Evolutionary conservation across 805 yeast genomes (phyloP), one percentile per base, ranked within the genome.

Genomic region (Saccharomycopsis amapae): DNA sequence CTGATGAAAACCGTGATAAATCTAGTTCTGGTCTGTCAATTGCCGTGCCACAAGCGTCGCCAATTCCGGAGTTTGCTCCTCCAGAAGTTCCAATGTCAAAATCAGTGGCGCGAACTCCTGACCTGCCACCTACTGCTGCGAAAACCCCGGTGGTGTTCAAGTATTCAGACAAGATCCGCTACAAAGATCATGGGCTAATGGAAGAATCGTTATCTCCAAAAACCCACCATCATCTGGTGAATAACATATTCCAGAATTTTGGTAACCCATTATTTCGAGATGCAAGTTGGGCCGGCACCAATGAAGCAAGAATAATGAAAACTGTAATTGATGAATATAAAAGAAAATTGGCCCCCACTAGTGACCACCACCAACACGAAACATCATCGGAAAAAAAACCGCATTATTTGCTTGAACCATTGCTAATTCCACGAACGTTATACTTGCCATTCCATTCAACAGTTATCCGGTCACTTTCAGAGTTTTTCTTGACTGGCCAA

Each of bases 401-500:
- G 10, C 53, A 31, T 31, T 51, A 18, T 37, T 47, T 1, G 68
- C 52, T 81, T 62, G 87, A 81, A 53, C 79, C 85, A 4, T 61
- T 81, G 30, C 66, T 76, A 46, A 69, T 81, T 31, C 93, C 94
- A 13, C 68, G 94, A 50, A 70, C 78, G 15, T 58, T 85, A 23
- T 83, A 79, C 53, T 59, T 85, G 52, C 93, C 94, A 3, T 81
- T 79, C 62, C 60, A 78, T 2, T 76, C 81, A 1, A 58, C 65
- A 1, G 74, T 86, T 0, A 75, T 82, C 13, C 70, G 70, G 46
- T 87, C 87, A 2, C 73, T 83, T 52, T 67, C 80, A 23, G 93
- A 84, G 57, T 85, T 78, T 58, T 66, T 85, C 45, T 82, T 80
- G 56, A 84, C 89, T 4, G 94, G 93, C 1, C 88, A 83, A 60